Percentiles rank a stretch among this genome's conserved stretches.
phyloP scores from a whole-genome alignment of 2,329 filamentous ascomycete species.

The Ophiognomonia clavigignenti-juglandacearum region DNA sequence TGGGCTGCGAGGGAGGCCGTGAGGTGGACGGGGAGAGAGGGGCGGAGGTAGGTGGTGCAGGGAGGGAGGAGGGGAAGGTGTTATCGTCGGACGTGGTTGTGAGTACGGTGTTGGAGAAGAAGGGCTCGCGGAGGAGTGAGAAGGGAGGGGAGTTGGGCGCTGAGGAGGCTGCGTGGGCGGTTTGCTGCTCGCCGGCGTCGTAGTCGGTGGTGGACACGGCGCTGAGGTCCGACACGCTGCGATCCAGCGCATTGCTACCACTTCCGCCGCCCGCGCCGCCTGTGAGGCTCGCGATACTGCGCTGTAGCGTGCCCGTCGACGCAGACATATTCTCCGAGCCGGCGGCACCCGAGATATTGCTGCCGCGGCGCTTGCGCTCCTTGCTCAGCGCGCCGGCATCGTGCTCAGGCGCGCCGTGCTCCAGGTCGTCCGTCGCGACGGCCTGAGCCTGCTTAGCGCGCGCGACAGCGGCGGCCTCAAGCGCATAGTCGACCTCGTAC shows the following conservation, averaged over 20 bases:
- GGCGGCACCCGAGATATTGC: constrained; percentile 7
- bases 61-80: constrained; percentile 15
- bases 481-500: constrained; percentile 68
- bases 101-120: constrained; percentile 5
- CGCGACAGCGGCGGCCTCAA: constrained; percentile 59
- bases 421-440: constrained; percentile 12
- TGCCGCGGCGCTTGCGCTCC: constrained; percentile 16
- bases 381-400: constrained; percentile 15
- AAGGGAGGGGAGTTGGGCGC: constrained; percentile 18
- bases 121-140: constrained; percentile 11
- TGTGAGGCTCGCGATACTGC: constrained; percentile 12
- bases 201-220: constrained; percentile 11
- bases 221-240: constrained; percentile 18
- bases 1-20: constrained; percentile 21
- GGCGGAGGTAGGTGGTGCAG: constrained; percentile 7
- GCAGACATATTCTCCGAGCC: constrained; percentile 14
- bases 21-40: background rate
- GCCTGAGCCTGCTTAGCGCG: constrained; percentile 24
- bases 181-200: constrained; percentile 21
- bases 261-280: background rate
- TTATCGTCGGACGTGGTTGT: constrained; percentile 10
- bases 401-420: constrained; percentile 12
- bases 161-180: constrained; percentile 17
- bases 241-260: constrained; percentile 5
- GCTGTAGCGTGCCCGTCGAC: constrained; percentile 19